phyloP scores from a whole-genome alignment of 768 basidiomycete genomes.

The Tylopilus rubrobrunneus region DNA sequence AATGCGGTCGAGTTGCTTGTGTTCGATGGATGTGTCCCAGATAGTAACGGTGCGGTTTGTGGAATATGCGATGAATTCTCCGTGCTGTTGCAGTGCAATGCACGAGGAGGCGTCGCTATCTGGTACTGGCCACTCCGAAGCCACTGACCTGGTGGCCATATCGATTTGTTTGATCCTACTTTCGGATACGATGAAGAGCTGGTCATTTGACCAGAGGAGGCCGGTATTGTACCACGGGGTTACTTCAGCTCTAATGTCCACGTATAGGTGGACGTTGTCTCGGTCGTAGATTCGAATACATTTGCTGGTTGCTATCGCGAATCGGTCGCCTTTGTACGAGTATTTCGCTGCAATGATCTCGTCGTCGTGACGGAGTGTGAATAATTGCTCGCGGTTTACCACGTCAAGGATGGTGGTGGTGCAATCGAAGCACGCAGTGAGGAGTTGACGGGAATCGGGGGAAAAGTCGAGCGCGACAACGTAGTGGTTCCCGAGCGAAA shows the following conservation, averaged over 20 bases:
- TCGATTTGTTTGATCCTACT: background rate
- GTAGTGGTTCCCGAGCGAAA: background rate
- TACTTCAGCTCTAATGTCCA: background rate
- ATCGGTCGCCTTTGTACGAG: background rate
- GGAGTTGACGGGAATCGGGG: background rate
- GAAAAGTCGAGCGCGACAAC: conserved; percentile 1
- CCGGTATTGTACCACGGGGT: conserved; percentile 3
- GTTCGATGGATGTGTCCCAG: background rate
- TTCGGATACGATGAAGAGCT: background rate
- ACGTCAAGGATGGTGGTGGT: background rate
- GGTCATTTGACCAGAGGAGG: conserved; percentile 5
- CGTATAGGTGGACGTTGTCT: background rate
- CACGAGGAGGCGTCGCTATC: background rate
- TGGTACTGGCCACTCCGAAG: background rate
- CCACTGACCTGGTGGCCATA: background rate
- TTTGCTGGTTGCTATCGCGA: background rate
- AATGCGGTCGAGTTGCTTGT: background rate
- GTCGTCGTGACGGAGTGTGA: background rate
- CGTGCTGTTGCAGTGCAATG: background rate
- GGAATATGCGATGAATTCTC: background rate
- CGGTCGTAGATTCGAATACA: background rate
- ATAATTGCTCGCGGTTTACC: background rate
- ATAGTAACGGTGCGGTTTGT: background rate
- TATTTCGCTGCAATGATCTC: background rate
- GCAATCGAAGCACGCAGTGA: background rate